A percentile compares a stretch with the other conserved stretches of the same genome.
Evolutionary conservation across 805 yeast genomes (phyloP).

Genomic region (Candida silvatica): DNA sequence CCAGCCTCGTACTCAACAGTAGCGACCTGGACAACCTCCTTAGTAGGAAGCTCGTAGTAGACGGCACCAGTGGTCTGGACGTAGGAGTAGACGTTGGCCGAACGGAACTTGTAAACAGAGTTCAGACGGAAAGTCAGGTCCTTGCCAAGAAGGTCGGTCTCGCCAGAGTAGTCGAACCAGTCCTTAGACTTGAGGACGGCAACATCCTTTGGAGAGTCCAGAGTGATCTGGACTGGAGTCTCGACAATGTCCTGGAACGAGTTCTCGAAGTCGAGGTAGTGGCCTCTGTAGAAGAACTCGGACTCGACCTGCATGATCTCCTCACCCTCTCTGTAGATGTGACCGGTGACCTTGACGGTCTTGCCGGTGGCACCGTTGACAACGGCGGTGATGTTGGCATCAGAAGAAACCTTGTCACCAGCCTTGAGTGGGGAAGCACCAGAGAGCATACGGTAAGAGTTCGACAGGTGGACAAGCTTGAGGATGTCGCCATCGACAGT

Average conservation of each 20-base stretch:
- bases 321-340: constrained; percentile 62
- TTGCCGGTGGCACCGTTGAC: constrained; percentile 90
- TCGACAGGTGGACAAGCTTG: constrained; percentile 89
- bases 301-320: constrained; percentile 93
- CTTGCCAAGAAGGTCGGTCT: constrained; percentile 60
- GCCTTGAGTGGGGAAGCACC: constrained; percentile 84
- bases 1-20: constrained; percentile 83
- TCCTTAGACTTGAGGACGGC: constrained; percentile 93
- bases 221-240: constrained; percentile 72
- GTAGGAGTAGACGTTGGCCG: constrained; percentile 64
- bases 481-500: constrained; percentile 94
- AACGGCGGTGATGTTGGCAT: constrained; percentile 82
- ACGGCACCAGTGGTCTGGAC: constrained; percentile 83
- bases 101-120: constrained; percentile 75
- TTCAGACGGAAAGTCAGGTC: constrained; percentile 83
- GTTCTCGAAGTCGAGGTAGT: constrained; percentile 78
- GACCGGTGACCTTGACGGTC: constrained; percentile 91
- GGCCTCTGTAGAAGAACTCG: constrained; percentile 94
- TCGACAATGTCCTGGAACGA: constrained; percentile 86
- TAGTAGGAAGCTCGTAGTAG: constrained; percentile 82
- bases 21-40: constrained; percentile 80
- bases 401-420: constrained; percentile 77
- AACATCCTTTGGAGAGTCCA: constrained; percentile 75
- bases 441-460: constrained; percentile 87
- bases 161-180: constrained; percentile 82